Evolutionary conservation across 2,329 filamentous ascomycete species (phyloP), one percentile per base, ranked within the genome.

Genomic region (Periglandula ipomoeae): DNA sequence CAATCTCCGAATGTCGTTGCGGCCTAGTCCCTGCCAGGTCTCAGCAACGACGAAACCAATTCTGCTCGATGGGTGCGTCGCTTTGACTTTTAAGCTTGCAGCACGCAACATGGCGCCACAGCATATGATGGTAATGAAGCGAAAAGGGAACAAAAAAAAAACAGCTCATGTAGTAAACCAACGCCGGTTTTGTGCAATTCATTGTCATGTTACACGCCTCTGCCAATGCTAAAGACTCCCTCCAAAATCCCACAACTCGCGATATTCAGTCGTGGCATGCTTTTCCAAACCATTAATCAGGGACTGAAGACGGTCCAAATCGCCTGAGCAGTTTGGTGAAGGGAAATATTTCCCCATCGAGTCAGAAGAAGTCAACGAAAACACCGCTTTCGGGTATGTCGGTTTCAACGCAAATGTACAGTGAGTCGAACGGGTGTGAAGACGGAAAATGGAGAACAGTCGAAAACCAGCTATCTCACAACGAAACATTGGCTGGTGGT

Each of bases 121-220:
- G 26, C 42, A 15, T 5, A 44, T 24, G 19, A 41, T 24, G 15
- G 35, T 30, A 24, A 15, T 20, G n/a, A 9, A 24, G 26, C 24
- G 6, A 23, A 6, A 32, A 23, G 23, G 22, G 10, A 38, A 20
- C 37, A 32, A 32, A 26, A 17, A 15, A 20, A 15, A 30, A 26
- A 20, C 3, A 46, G 38, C 4, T 26, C 27, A 23, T 37, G 5
- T 20, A 23, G 58, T 51, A 52, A 53, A 44, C 44, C 55, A 61
- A 60, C 60, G 59, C 58, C 60, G 54, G 51, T 27, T 27, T 46
- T 35, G 43, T 50, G 43, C 38, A 43, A 22, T n/a, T 46, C 37
- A 46, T 46, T 43, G 44, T 46, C 22, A 15, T 46, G 43, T 23
- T 38, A 49, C 38, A 46, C 30, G n/a, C 26, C 42, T 19, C 44